phyloP scores from a whole-genome alignment of 441 rosid genomes.

The Rhodomyrtus psidioides region DNA sequence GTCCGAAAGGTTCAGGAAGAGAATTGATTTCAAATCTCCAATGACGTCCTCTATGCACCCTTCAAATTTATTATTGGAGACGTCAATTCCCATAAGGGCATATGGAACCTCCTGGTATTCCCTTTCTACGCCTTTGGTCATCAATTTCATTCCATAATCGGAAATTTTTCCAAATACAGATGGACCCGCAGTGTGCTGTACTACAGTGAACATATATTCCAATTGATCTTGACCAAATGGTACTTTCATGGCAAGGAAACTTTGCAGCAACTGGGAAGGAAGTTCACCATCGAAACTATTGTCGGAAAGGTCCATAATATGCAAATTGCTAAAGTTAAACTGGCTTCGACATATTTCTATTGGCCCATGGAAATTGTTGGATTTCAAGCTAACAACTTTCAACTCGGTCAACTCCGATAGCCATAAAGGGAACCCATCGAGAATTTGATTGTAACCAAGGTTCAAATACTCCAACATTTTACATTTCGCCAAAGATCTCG shows the following conservation, averaged over 20 bases:
- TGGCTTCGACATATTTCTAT: not conserved
- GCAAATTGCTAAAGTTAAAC: fast-evolving
- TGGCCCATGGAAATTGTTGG: not conserved
- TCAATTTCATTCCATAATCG: not conserved
- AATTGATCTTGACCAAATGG: fast-evolving
- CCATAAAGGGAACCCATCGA: not conserved
- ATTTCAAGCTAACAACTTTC: not conserved
- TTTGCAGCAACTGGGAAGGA: not conserved
- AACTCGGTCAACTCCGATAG: not conserved
- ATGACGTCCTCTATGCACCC: fast-evolving
- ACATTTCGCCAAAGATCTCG: not conserved
- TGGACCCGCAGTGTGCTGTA: too few species aligned
- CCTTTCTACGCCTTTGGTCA: not conserved
- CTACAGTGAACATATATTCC: not conserved
- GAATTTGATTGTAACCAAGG: not conserved
- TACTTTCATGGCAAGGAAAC: not conserved
- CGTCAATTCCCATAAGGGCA: not conserved
- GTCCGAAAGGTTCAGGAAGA: fast-evolving
- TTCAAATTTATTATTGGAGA: not conserved
- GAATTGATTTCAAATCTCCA: not conserved
- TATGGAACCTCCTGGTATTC: fast-evolving
- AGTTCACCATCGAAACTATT: not conserved
- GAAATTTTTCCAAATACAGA: not conserved
- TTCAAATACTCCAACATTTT: not conserved
- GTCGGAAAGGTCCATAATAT: not conserved